Conservation (phyloP, 1,284 basidiomycete species). For the Puccinia novopanici region DNA sequence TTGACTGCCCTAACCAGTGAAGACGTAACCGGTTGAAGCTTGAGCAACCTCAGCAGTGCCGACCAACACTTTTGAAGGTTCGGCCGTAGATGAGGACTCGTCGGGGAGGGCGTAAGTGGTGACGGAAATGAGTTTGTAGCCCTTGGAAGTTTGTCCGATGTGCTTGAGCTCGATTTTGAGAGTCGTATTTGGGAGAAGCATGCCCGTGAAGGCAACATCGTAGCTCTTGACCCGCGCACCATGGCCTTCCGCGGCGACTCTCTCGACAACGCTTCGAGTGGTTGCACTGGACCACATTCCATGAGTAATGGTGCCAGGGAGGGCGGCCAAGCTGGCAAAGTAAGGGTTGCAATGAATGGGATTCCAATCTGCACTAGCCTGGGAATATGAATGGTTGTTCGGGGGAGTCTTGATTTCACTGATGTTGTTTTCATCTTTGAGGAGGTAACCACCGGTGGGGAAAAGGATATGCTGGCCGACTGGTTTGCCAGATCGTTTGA, state of each 20-base stretch:
- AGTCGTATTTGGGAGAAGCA: constrained; percentile 92
- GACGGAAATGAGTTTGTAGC: constrained; percentile 87
- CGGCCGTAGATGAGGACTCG: constrained; percentile 61
- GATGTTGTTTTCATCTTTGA: constrained; percentile 65
- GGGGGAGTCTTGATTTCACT: constrained; percentile 62
- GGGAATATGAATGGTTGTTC: constrained; percentile 91
- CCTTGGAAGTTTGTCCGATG: constrained; percentile 79
- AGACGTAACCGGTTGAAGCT: constrained; percentile 89
- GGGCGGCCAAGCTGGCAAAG: constrained; percentile 84
- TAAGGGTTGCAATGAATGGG: constrained; percentile 99
- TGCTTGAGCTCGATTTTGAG: constrained; percentile 86
- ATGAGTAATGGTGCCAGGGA: constrained; percentile 95
- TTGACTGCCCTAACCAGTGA: constrained; percentile 98
- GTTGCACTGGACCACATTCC: constrained; percentile 96
- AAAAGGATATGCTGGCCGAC: constrained; percentile 77
- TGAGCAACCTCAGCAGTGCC: constrained; percentile 91
- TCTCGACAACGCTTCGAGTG: constrained; percentile 88
- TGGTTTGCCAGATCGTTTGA: constrained; percentile 81
- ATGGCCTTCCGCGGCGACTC: constrained; percentile 85
- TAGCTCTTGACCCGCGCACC: constrained; percentile 88
- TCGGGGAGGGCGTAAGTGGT: constrained; percentile 81
- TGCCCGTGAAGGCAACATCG: constrained; percentile 88
- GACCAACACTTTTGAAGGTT: constrained; percentile 72
- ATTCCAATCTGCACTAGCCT: constrained; percentile 93
- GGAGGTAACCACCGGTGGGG: constrained; percentile 79